Evolutionary conservation across 129 eudicot species (phyloP), one percentile per base, ranked within the genome.

Genomic region (Flaveria sonorensis): DNA sequence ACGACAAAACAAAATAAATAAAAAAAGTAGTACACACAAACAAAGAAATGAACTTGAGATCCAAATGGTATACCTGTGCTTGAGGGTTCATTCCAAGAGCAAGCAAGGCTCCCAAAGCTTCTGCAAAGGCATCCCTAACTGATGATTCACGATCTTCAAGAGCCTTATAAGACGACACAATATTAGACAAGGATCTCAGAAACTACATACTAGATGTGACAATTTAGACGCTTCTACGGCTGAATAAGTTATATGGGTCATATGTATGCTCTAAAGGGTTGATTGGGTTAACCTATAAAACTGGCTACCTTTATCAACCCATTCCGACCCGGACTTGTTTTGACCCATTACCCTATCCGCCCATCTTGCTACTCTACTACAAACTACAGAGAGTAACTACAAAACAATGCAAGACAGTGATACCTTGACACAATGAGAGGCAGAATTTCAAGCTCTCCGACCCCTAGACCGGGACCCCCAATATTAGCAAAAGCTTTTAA

Each of bases 31-130:
- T n/a, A 53, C 10, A 57, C 48, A 50, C 50, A 73, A 30, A 28
- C 28, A 74, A 57, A 39, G 63, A 78, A 19, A 42, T 73, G 39
- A 57, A 56, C 74, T 18, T 40, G 57, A 72, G 74, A 61, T 32
- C 20, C 62, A 66, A 71, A 77, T 67, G 70, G 30, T 59, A 71
- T 75, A 91, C 98, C 89, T 89, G 96, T 67, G 92, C 97, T 62
- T 93, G 88, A 81, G 96, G 97, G 56, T 93, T 93, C 96, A 91
- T 85, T 75, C 88, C 97, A 79, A 93, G 98, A 83, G 97, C 98
- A 76, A 93, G 96, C 84, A 93, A 69, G 64, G 96, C 88, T 69
- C 98, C 98, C 80, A 93, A 81, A 68, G 98, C 96, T 83, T 91
- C 98, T 73, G 97, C 93, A 81, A 93, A 93, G 18, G 98, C 89